Evolutionary conservation across 768 basidiomycete genomes (phyloP).

Genomic region (Tulasnella calospora): DNA sequence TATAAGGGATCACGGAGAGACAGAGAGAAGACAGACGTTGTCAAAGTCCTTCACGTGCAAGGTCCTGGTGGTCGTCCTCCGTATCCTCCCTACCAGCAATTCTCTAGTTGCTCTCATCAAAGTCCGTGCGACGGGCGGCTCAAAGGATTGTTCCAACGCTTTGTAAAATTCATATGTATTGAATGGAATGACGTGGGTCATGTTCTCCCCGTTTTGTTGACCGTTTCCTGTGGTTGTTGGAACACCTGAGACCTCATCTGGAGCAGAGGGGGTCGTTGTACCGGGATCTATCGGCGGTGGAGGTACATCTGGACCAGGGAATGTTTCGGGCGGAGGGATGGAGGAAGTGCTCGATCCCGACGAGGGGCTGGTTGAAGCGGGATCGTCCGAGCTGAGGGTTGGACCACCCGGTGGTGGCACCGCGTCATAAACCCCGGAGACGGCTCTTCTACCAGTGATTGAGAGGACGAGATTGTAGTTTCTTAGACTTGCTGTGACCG

Average conservation of each 20-base stretch:
- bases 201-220: neutral
- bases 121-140: constrained; percentile 64
- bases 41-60: constrained; percentile 73
- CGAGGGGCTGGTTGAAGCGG: neutral
- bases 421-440: neutral
- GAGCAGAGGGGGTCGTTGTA: neutral
- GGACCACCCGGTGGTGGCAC: neutral
- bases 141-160: constrained; percentile 67
- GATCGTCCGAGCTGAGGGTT: neutral
- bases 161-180: constrained; percentile 74
- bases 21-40: constrained; percentile 51
- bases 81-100: constrained; percentile 68
- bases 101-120: constrained; percentile 82
- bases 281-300: neutral
- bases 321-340: neutral
- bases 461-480: neutral
- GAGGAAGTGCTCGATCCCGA: neutral
- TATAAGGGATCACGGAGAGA: neutral
- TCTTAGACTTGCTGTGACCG: neutral
- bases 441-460: neutral
- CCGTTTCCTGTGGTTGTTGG: neutral
- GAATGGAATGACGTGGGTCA: constrained; percentile 50
- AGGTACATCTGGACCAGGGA: neutral
- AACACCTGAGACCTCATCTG: neutral
- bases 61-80: constrained; percentile 64